These are phyloP conservation scores for Ganoderma sinense DNA, from an alignment of 1,284 basidiomycete genomes.

Conservation along the genomic window DNA sequence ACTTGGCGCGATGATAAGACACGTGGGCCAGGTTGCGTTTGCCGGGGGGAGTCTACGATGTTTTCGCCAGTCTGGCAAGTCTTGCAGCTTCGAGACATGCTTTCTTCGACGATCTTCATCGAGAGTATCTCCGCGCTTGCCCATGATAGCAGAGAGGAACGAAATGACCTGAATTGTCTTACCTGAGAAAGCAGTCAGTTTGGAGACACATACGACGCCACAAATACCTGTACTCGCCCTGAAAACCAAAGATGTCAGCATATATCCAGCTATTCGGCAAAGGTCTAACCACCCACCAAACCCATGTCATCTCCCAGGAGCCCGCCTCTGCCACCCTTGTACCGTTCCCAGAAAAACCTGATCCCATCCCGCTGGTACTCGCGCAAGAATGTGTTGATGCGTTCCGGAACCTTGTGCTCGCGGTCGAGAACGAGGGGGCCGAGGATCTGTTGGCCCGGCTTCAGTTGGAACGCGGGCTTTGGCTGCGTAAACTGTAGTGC, in stretches of 20 bases:
- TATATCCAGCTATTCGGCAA: background rate
- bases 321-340: constrained; percentile 68
- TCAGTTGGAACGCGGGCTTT: constrained; percentile 61
- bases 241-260: background rate
- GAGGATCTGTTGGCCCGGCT: constrained; percentile 48
- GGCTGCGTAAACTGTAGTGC: constrained; percentile 36
- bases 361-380: constrained; percentile 88
- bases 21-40: constrained; percentile 79
- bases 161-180: constrained; percentile 92
- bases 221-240: constrained; percentile 12
- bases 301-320: constrained; percentile 93
- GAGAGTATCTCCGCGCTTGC: constrained; percentile 68
- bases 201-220: background rate
- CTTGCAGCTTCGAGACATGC: constrained; percentile 70
- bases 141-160: constrained; percentile 88
- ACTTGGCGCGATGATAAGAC: constrained; percentile 82
- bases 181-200: constrained; percentile 44
- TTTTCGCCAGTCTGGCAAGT: constrained; percentile 60
- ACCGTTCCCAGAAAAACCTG: constrained; percentile 76
- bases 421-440: constrained; percentile 46
- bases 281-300: constrained; percentile 55
- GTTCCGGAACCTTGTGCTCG: constrained; percentile 61
- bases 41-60: constrained; percentile 65
- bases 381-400: constrained; percentile 83
- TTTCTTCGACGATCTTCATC: constrained; percentile 70